Base-by-base conservation (phyloP, 345 rosid species). In the Microcos paniculata region DNA sequence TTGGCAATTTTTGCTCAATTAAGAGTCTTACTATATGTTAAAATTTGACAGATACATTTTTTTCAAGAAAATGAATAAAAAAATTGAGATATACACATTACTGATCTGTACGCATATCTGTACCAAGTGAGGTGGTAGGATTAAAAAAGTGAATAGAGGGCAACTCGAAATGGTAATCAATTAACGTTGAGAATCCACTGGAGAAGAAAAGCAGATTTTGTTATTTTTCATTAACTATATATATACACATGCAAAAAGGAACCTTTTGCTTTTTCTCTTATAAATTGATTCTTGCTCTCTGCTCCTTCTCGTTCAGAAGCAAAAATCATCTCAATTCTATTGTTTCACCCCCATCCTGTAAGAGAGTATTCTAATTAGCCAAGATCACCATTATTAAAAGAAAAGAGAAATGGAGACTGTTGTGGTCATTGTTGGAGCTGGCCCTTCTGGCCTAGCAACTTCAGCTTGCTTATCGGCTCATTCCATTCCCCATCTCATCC, bases 401-500 rank as follows among this genome's bases (percentile, higher is more conserved):
- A 56, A 56, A 63, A 14, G 35, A 43, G 35, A 24, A 4, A 70
- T 70, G 73, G 75, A 85, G 68, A 59, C 55, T 3, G 26, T 26
- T 15, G 90, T 82, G 24, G 80, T 85, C 31, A 84, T 88, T 19
- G 84, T 88, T 3, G 93, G 94, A 15, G 89, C 87, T 1, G 97
- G 93, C 23, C 92, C 97, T 33, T 81, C 93, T 6, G 94, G 94
- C 51, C 59, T 90, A 31, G 87, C 93, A 0, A 79, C 92, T 0
- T 68, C 91, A 12, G 91, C 87, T 0, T 90, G 89, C 76, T 81
- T 91, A 2, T 84, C 83, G 58, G 79, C 63, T 16, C 76, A 81
- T 1, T 53, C 62, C 35, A 74, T 88, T n/a, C 80, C 90, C 2
- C 82, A 85, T 67, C 23, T 90, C 15, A 81, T 90, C 2, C 62